These are phyloP conservation scores for Cyclocybe aegerita DNA, from an alignment of 768 basidiomycete species.

Conservation along the genomic window DNA sequence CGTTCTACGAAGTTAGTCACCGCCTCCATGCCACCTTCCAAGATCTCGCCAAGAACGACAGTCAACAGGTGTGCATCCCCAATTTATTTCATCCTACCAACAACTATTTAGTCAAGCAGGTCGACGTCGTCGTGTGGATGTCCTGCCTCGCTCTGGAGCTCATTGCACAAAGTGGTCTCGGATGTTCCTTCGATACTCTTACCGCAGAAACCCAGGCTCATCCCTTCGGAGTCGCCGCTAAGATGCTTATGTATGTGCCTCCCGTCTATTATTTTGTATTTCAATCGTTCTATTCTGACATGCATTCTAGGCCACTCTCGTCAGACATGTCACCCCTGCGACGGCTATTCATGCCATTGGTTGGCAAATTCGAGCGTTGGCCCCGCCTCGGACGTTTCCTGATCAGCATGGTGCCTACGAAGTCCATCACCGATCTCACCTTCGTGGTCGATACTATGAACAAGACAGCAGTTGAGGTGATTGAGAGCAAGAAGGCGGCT, in stretches of 20 bases:
- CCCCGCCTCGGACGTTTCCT: slow-evolving; percentile 32
- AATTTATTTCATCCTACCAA: neutral
- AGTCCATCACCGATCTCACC: slow-evolving; percentile 25
- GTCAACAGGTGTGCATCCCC: slow-evolving; percentile 22
- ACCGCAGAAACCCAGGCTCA: slow-evolving; percentile 25
- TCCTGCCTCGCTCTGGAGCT: slow-evolving; percentile 48
- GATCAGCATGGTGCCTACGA: slow-evolving; percentile 30
- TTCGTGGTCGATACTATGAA: slow-evolving; percentile 35
- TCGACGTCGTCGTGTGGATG: slow-evolving; percentile 38
- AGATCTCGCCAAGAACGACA: slow-evolving; percentile 23
- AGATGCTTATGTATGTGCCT: slow-evolving; percentile 30
- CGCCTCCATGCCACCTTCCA: slow-evolving; percentile 28
- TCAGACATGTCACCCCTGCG: slow-evolving; percentile 7
- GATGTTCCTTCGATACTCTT: slow-evolving; percentile 41
- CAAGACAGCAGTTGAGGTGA: slow-evolving; percentile 33
- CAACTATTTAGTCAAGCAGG: slow-evolving; percentile 15
- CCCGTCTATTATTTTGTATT: neutral
- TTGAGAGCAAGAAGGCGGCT: slow-evolving; percentile 34
- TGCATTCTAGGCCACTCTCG: slow-evolving; percentile 12
- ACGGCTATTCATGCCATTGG: slow-evolving; percentile 14
- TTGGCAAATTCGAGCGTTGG: slow-evolving; percentile 20
- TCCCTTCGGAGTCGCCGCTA: slow-evolving; percentile 30
- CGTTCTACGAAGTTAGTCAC: slow-evolving; percentile 30
- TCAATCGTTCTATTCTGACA: neutral
- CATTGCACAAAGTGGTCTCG: slow-evolving; percentile 49